phyloP scores from a whole-genome alignment of 1,284 basidiomycete species.

The Sparassis latifolia region DNA sequence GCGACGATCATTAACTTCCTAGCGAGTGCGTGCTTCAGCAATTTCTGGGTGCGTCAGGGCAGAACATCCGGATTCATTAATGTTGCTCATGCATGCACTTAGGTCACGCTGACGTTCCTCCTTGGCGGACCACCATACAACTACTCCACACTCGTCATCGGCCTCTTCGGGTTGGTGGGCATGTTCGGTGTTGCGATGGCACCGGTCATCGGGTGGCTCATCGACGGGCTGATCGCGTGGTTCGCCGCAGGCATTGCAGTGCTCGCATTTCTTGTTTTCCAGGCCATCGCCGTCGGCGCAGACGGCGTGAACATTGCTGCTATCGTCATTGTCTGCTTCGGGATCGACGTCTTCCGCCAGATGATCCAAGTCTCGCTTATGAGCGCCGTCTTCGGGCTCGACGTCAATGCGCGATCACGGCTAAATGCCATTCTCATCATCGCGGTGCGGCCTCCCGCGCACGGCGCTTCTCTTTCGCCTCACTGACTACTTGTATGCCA shows the following conservation, averaged over 20 bases:
- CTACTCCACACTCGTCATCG: constrained; percentile 41
- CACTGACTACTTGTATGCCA: neutral
- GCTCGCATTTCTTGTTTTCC: constrained; percentile 19
- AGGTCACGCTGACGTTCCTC: constrained; percentile 49
- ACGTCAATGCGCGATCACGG: constrained; percentile 35
- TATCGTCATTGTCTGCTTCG: constrained; percentile 38
- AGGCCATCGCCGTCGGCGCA: too few species aligned
- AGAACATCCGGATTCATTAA: neutral
- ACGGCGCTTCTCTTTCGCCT: neutral
- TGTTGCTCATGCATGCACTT: constrained; percentile 7
- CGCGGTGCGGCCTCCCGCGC: constrained; percentile 25
- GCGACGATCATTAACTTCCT: constrained; percentile 35
- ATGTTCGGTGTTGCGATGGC: constrained; percentile 39
- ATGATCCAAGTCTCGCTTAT: constrained; percentile 35
- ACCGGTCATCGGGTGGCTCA: constrained; percentile 41
- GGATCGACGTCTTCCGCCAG: constrained; percentile 43
- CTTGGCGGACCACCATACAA: constrained; percentile 42
- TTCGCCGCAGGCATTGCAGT: constrained; percentile 37
- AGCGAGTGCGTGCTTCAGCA: constrained; percentile 33
- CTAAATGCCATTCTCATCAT: constrained; percentile 47
- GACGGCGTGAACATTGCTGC: constrained; percentile 33
- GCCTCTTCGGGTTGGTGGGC: constrained; percentile 51
- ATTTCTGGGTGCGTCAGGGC: constrained; percentile 32
- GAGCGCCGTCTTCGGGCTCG: constrained; percentile 34
- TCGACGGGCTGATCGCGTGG: constrained; percentile 48